Base-by-base conservation (phyloP, 2,329 filamentous ascomycete genomes). In the Alternaria brassicicola region DNA sequence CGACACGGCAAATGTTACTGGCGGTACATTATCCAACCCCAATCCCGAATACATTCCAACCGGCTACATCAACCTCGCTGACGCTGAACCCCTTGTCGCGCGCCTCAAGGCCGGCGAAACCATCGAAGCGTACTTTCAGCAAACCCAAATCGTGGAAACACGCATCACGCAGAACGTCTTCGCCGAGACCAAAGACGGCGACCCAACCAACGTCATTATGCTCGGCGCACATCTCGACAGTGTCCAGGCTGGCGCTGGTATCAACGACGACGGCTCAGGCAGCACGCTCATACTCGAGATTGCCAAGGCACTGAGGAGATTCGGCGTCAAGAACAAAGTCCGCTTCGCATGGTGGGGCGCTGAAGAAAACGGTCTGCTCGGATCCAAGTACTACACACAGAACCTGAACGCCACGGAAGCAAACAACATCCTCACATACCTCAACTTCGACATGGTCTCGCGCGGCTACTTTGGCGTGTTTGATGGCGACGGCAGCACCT, bases 131-230 rank as follows among this genome's bases (percentile, higher is more conserved):
- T 73, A 76, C 57, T 81, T 81, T 64, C 78, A 80, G 61, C 78
- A 81, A 52, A 81, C 78, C 1, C 79, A 81, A 62, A 68, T 77
- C 46, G 69, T 82, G 26, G 80, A 85, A 61, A 82, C 82, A 58
- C 77, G 80, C 15, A 82, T 81, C 5, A 86, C 84, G 62, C 77
- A 76, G 31, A 79, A 80, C 45, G 70, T 80, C 45, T 72, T 79
- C 59, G 76, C 76, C 8, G 72, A 78, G 55, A 78, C 76, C 10
- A 74, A 68, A n/a, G 69, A 69, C 12, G 77, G 77, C 9, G 73
- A 78, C 52, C 70, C 70, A 28, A 65, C 69, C 50, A 77, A 77
- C 49, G 69, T 77, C 41, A 70, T 79, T 59, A 73, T 76, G 69
- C 67, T 78, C 9, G 77, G 75, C 17, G 77, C 75, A 1, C 77